phyloP scores from a whole-genome alignment of 78 protist genomes.

The Dictyostelium purpureum region DNA sequence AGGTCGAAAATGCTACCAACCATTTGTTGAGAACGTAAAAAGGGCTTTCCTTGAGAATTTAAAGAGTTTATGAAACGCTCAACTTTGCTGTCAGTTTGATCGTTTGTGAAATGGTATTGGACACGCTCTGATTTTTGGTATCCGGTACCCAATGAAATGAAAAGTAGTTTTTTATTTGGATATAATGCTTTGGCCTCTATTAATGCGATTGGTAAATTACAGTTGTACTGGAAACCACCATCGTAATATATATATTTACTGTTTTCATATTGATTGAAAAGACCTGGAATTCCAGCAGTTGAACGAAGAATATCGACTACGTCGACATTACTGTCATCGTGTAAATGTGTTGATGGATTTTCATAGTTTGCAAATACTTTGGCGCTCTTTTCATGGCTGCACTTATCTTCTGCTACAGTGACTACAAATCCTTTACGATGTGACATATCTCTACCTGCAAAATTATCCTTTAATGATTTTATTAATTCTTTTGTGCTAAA shows the following conservation, averaged over 20 bases:
- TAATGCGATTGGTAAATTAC: constrained; percentile 23
- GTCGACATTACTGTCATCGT: not conserved
- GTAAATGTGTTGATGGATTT: not conserved
- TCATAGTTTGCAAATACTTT: not conserved
- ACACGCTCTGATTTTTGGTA: not conserved
- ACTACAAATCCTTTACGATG: constrained; percentile 6
- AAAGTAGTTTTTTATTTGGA: not conserved
- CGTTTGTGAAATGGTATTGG: not conserved
- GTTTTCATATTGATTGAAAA: not conserved
- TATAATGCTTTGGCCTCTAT: not conserved
- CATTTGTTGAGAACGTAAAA: not conserved
- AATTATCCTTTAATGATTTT: not conserved
- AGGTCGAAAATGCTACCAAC: not conserved
- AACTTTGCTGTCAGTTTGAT: not conserved
- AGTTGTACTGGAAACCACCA: constrained; percentile 6
- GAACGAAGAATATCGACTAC: not conserved
- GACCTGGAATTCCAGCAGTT: not conserved
- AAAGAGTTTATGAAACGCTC: not conserved
- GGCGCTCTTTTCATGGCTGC: not conserved
- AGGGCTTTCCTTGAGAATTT: not conserved
- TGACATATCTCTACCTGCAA: not conserved
- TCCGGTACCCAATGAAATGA: constrained; percentile 14
- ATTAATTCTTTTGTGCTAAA: not conserved
- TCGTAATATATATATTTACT: not conserved
- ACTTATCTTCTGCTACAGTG: not conserved